Base-by-base conservation (phyloP, 2,329 filamentous ascomycete species). In the Botrytis medusae region DNA sequence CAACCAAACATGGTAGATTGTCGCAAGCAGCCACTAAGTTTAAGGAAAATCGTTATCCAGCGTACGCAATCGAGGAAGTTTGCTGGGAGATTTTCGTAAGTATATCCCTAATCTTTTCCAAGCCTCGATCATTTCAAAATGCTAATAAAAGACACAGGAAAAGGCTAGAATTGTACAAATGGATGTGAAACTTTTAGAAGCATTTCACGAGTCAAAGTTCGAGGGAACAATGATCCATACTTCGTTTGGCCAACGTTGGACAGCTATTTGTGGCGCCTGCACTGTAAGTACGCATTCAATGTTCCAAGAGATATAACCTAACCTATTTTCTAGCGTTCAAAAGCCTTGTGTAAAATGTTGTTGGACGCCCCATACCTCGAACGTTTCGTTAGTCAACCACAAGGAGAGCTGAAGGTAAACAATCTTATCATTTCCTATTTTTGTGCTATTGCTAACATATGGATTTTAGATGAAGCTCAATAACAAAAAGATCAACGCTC, bases 271-370 rank as follows among this genome's bases (percentile, higher is more conserved):
- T 8, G 12, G 72, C 2, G 68, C 68, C 25, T 72, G 74, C n/a
- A 42, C 62, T 42, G 78, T 79, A 75, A 69, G 74, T 61, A 51
- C 10, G 9, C 9, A 25, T 6, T 7, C 29, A n/a, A 25, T 37
- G 10, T 14, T 10, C 7, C 4, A 16, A n/a, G 6, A 63, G 29
- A 18, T 18, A 2, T 29, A 14, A 48, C n/a, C 54, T 40, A 20
- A 20, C 18, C 44, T 32, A 25, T 20, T 59, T 25, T 10, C 16
- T n/a, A 75, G 74, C 44, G 46, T 14, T 72, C 65, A 0, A 80
- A 80, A 59, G 78, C 79, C 4, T 59, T 75, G 1, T 79, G 76
- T 57, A 80, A 80, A 59, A 75, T 78, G 51, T 40, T 79, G 3
- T 68, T 79, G 1, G 79, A 79, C 64, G 72, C 77, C 10, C 34